Conservation (phyloP, 495 filamentous ascomycete species). For the Podospora bellae-mahoneyi region DNA sequence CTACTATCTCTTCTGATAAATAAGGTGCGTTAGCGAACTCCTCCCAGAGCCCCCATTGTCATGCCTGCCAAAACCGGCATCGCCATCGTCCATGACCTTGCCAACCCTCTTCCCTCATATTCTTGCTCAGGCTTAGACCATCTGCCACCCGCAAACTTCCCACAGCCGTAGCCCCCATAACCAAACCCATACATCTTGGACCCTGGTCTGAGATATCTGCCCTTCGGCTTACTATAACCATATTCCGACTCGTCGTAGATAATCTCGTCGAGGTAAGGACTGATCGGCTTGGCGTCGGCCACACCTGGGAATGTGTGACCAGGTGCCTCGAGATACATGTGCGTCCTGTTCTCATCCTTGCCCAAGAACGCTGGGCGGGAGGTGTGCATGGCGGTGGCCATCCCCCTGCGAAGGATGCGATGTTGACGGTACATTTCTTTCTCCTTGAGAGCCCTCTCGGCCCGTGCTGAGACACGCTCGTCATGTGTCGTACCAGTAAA, state of each 20-base stretch:
- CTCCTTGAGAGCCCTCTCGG: slow-evolving; percentile 17
- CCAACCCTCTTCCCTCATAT: slow-evolving; percentile 16
- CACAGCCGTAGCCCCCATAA: slow-evolving; percentile 28
- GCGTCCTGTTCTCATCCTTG: slow-evolving; percentile 19
- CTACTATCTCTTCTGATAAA: too few relatives aligned
- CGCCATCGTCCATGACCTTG: slow-evolving; percentile 9
- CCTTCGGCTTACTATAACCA: neutral
- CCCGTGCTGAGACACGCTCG: slow-evolving; percentile 21
- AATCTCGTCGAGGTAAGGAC: slow-evolving; percentile 30
- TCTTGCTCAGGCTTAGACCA: slow-evolving; percentile 9
- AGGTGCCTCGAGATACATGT: slow-evolving; percentile 29
- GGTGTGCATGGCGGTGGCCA: slow-evolving; percentile 24
- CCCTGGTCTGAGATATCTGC: slow-evolving; percentile 28
- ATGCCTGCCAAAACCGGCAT: slow-evolving; percentile 18
- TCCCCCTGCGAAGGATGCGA: slow-evolving; percentile 20
- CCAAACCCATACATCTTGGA: slow-evolving; percentile 29
- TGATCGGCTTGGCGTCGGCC: slow-evolving; percentile 9
- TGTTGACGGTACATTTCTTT: slow-evolving; percentile 29
- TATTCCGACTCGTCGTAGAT: slow-evolving; percentile 20
- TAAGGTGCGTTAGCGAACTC: neutral
- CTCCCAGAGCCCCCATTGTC: slow-evolving; percentile 18
- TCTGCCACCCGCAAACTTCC: slow-evolving; percentile 23
- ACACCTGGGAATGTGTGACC: slow-evolving; percentile 28
- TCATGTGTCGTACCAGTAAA: slow-evolving; percentile 29
- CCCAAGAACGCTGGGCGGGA: slow-evolving; percentile 22